A percentile compares a stretch with the other conserved stretches of the same genome.
Conservation (phyloP, 1,284 basidiomycete genomes). For the Rhizoctonia solani region DNA sequence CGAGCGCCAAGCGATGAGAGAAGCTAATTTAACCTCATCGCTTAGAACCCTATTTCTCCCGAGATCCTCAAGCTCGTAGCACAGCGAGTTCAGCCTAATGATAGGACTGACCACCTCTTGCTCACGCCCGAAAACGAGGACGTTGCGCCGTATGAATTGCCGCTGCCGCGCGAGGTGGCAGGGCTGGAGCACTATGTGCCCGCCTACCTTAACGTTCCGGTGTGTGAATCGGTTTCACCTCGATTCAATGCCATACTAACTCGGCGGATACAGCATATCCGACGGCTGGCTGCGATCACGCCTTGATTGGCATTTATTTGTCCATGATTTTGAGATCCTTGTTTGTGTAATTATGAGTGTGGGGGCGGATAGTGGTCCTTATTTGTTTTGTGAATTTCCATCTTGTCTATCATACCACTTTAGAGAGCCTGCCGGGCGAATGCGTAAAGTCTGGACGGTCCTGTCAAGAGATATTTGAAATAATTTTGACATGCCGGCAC, state of each 20-base stretch:
- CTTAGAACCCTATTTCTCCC: constrained; percentile 89
- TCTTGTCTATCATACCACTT: constrained; percentile 33
- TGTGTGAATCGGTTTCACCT: background rate
- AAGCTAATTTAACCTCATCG: background rate
- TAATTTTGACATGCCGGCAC: too few relatives aligned
- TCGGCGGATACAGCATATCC: constrained; percentile 18
- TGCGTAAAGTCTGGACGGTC: too few relatives aligned
- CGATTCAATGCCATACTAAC: background rate
- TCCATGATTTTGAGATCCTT: background rate
- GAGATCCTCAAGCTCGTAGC: constrained; percentile 97
- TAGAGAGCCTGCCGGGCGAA: too few relatives aligned
- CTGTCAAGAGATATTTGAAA: too few relatives aligned
- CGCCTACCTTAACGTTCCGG: constrained; percentile 79
- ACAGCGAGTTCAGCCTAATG: constrained; percentile 89
- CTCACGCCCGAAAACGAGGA: constrained; percentile 94
- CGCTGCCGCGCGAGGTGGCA: constrained; percentile 83
- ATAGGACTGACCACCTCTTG: constrained; percentile 92
- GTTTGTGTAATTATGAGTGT: constrained; percentile 31
- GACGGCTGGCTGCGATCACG: constrained; percentile 24
- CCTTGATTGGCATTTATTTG: background rate
- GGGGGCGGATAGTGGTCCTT: constrained; percentile 19
- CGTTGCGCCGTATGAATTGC: constrained; percentile 88
- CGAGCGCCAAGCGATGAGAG: too few relatives aligned
- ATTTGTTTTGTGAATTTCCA: constrained; percentile 32
- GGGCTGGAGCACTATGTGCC: constrained; percentile 88